Evolutionary conservation across 148 eudicot species (phyloP).

Genomic region (Silene uniflora): DNA sequence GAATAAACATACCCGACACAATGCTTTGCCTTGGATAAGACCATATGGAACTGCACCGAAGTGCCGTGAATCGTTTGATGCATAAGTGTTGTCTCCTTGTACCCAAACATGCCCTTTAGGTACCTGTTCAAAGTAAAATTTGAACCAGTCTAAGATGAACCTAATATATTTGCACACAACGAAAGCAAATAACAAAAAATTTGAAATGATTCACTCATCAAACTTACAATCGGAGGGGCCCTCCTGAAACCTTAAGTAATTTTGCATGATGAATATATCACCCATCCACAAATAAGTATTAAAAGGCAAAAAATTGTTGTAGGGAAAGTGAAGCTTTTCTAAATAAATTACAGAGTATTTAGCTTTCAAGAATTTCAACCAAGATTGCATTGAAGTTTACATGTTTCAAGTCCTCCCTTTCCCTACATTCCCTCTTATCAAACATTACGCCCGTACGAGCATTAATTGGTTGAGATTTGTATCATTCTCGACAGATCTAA

Average conservation of each 20-base stretch:
- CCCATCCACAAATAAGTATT: no score
- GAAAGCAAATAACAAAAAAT: neutral
- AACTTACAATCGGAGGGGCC: neutral
- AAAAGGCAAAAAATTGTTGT: no score
- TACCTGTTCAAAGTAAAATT: slow-evolving; percentile 36
- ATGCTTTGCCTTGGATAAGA: slow-evolving; percentile 73
- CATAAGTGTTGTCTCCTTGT: slow-evolving; percentile 81
- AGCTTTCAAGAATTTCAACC: no score
- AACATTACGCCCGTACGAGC: no score
- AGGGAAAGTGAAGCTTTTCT: no score
- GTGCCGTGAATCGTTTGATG: slow-evolving; percentile 74
- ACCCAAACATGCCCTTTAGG: slow-evolving; percentile 94
- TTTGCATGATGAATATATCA: no score
- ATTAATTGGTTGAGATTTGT: no score
- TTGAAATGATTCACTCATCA: neutral
- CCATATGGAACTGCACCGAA: slow-evolving; percentile 81
- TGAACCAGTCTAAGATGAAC: no score
- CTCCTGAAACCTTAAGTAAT: neutral
- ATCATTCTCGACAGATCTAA: no score
- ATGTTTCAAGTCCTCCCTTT: neutral
- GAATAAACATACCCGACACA: slow-evolving; percentile 52
- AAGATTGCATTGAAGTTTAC: neutral
- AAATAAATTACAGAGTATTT: no score
- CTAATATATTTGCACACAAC: neutral
- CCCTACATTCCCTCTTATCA: no score